phyloP scores from a whole-genome alignment of 2,329 filamentous ascomycete genomes.

The Periconia sp. region DNA sequence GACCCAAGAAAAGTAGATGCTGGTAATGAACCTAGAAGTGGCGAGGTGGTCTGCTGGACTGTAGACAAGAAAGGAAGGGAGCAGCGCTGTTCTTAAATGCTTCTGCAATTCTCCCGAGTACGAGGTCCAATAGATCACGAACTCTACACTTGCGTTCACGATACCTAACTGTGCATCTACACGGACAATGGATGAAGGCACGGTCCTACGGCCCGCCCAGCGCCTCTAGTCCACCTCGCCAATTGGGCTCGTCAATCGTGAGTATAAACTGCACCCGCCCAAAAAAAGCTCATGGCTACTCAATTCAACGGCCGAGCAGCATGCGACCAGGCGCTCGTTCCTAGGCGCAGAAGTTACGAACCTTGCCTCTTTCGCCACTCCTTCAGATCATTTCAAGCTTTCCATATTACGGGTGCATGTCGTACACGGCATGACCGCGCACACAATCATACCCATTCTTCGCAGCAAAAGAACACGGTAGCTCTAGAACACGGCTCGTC shows the following conservation, averaged over 20 bases:
- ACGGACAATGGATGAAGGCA: conserved; percentile 15
- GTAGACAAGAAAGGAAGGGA: conserved; percentile 23
- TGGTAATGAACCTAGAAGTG: conserved; percentile 5
- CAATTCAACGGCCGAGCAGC: conserved; percentile 6
- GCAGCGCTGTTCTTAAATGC: conserved; percentile 30
- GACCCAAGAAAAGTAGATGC: too few species aligned
- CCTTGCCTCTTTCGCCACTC: conserved; percentile 25
- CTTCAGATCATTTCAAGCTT: conserved; percentile 19
- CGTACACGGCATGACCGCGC: conserved; percentile 21
- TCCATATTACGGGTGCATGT: conserved; percentile 31
- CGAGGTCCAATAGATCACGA: conserved; percentile 23
- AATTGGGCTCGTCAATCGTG: conserved; percentile 18
- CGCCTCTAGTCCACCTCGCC: background rate
- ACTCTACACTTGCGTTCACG: conserved; percentile 15
- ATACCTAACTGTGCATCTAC: conserved; percentile 12
- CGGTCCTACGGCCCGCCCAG: conserved; percentile 24
- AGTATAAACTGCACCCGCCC: conserved; percentile 6
- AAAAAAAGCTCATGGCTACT: conserved; percentile 27
- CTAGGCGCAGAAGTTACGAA: conserved; percentile 20
- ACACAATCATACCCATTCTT: too few species aligned
- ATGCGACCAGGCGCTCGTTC: conserved; percentile 16
- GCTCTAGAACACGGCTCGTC: conserved; percentile 34
- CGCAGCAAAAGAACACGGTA: conserved; percentile 17
- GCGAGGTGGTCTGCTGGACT: conserved; percentile 7
- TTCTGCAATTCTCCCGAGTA: conserved; percentile 24